phyloP scores from a whole-genome alignment of 2,329 filamentous ascomycete species.

The Cladophialophora chaetospira region DNA sequence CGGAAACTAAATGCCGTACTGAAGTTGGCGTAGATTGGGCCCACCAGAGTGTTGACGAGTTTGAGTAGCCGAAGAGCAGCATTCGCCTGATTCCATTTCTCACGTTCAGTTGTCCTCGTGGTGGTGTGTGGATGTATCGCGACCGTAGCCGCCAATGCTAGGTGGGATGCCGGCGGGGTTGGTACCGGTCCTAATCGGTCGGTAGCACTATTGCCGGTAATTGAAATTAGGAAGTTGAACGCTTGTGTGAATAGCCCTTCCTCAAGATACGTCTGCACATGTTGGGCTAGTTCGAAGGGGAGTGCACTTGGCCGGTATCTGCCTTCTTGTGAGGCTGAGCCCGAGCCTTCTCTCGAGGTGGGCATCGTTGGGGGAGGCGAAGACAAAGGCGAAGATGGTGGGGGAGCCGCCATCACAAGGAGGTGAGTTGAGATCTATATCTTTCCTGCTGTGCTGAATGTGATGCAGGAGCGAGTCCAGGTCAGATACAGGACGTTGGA shows the following conservation, averaged over 20 bases:
- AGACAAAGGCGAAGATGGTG: conserved; percentile 19
- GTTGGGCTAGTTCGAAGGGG: conserved; percentile 64
- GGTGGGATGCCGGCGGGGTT: conserved; percentile 69
- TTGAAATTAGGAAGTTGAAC: conserved; percentile 64
- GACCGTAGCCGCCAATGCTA: conserved; percentile 79
- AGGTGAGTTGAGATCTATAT: too few relatives aligned
- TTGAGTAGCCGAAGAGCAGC: conserved; percentile 71
- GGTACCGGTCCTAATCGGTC: conserved; percentile 52
- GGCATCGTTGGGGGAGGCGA: conserved; percentile 18
- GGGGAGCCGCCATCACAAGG: conserved; percentile 2
- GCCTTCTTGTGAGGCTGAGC: not conserved
- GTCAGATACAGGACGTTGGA: too few relatives aligned
- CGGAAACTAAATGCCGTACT: conserved; percentile 72
- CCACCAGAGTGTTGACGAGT: conserved; percentile 64
- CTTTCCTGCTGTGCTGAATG: too few relatives aligned
- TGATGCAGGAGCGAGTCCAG: too few relatives aligned
- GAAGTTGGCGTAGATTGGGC: conserved; percentile 70
- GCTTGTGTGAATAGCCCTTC: conserved; percentile 70
- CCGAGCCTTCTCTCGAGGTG: conserved; percentile 5
- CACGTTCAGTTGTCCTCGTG: conserved; percentile 65
- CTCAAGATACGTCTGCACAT: conserved; percentile 73
- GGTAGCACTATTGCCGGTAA: conserved; percentile 58
- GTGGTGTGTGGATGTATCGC: conserved; percentile 79
- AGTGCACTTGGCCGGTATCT: conserved; percentile 59
- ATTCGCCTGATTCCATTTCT: conserved; percentile 64